phyloP scores from a whole-genome alignment of 495 filamentous ascomycete genomes.

The Hypomontagnella monticulosa region DNA sequence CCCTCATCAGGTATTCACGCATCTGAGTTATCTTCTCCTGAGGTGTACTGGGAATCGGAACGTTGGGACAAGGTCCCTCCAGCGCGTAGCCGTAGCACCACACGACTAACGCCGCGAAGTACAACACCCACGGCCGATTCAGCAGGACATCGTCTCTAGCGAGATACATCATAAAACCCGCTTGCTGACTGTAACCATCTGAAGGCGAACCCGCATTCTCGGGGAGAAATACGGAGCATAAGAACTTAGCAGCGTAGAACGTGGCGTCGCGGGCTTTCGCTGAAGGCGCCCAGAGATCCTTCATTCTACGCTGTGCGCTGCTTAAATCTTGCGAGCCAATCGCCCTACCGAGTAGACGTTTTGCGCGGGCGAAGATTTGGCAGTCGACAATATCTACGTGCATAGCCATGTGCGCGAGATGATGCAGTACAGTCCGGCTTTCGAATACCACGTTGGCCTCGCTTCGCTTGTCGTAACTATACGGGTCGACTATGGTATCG shows the following conservation, averaged over 20 bases:
- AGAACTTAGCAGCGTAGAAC: conserved; percentile 90
- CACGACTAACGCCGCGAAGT: conserved; percentile 89
- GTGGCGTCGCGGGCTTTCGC: conserved; percentile 92
- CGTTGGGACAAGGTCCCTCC: conserved; percentile 73
- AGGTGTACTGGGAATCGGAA: conserved; percentile 60
- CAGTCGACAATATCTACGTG: conserved; percentile 98
- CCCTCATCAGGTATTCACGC: conserved; percentile 76
- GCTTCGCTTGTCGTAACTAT: conserved; percentile 55
- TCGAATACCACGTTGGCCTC: conserved; percentile 86
- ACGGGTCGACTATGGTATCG: conserved; percentile 57
- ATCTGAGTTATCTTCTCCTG: conserved; percentile 79
- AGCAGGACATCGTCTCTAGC: conserved; percentile 90
- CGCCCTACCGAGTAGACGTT: conserved; percentile 82
- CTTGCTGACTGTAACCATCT: conserved; percentile 40
- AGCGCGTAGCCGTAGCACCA: conserved; percentile 96
- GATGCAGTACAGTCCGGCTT: conserved; percentile 86
- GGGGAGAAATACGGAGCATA: conserved; percentile 79
- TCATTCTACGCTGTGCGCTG: conserved; percentile 85
- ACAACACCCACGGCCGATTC: conserved; percentile 97
- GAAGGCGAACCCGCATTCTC: conserved; percentile 47
- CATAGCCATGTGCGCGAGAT: conserved; percentile 96
- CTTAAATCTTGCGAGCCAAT: conserved; percentile 84
- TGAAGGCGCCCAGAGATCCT: conserved; percentile 87
- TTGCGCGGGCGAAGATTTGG: conserved; percentile 92
- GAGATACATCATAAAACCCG: conserved; percentile 66